These are phyloP conservation scores for Globisporangium spiculum DNA, from an alignment of 352 stramenopile species.

Conservation along the genomic window DNA sequence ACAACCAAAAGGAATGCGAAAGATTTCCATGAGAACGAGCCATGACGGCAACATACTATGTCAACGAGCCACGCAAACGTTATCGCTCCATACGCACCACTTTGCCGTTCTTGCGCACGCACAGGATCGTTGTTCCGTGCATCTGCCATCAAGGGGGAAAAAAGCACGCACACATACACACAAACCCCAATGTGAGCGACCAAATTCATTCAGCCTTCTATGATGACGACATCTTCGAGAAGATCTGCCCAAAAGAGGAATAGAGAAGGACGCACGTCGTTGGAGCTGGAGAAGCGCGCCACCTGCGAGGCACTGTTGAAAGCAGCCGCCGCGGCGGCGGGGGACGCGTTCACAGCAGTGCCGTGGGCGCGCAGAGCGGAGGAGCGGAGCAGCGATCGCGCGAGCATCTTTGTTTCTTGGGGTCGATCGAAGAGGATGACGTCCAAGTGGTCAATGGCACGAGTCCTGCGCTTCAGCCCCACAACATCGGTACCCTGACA, in stretches of 20 bases:
- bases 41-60: neutral
- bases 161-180: neutral
- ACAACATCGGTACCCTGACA: neutral
- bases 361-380: conserved; percentile 18
- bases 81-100: conserved; percentile 69
- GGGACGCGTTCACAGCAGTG: conserved; percentile 16
- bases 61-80: neutral
- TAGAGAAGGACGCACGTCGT: conserved; percentile 31
- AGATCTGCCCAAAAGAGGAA: neutral
- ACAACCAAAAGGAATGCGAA: neutral
- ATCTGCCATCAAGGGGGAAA: conserved; percentile 39
- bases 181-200: neutral
- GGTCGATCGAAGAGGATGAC: neutral
- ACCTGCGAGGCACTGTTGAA: conserved; percentile 21
- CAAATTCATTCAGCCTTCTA: neutral
- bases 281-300: conserved; percentile 51
- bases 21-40: neutral
- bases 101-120: conserved; percentile 96
- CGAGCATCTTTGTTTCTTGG: conserved; percentile 35
- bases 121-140: conserved; percentile 98
- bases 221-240: conserved; percentile 2
- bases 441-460: conserved; percentile 12
- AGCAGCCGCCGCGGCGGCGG: conserved; percentile 14
- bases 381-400: conserved; percentile 57
- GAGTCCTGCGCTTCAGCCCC: neutral